A percentile compares a stretch with the other conserved stretches of the same genome.
phyloP scores from a whole-genome alignment of 306 rosid genomes.

The Rosa chinensis region DNA sequence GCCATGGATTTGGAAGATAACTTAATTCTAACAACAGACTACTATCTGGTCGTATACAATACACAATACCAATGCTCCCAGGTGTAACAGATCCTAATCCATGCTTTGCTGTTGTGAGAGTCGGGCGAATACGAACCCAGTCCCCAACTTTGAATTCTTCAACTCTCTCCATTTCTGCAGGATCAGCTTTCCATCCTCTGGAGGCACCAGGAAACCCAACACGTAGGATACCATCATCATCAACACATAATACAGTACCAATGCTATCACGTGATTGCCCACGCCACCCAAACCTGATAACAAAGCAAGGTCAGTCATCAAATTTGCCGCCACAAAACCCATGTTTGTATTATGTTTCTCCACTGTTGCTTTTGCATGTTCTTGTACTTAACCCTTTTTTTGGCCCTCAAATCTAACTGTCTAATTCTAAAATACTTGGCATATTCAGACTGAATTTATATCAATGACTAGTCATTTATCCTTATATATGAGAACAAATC shows the following conservation, averaged over 20 bases:
- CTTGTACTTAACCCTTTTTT: not conserved
- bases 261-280: constrained; percentile 97
- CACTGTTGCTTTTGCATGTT: constrained; percentile 4
- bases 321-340: not conserved
- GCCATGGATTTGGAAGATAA: constrained; percentile 99
- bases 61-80: constrained; percentile 97
- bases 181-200: constrained; percentile 99
- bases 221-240: constrained; percentile 95
- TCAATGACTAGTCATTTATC: not conserved
- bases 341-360: not conserved
- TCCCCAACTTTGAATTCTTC: constrained; percentile 98
- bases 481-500: not conserved
- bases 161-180: constrained; percentile 98
- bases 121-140: constrained; percentile 98
- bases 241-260: constrained; percentile 96
- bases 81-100: constrained; percentile 98
- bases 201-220: constrained; percentile 99
- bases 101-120: constrained; percentile 93
- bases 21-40: constrained; percentile 86
- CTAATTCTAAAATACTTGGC: not conserved
- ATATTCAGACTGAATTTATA: not conserved
- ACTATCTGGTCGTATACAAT: constrained; percentile 94
- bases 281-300: constrained; percentile 98
- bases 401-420: not conserved
- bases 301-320: not conserved